A percentile compares a stretch with the other conserved stretches of the same genome.
Conservation (phyloP, 2,329 filamentous ascomycete species). For the Leptosphaerulina australis region DNA sequence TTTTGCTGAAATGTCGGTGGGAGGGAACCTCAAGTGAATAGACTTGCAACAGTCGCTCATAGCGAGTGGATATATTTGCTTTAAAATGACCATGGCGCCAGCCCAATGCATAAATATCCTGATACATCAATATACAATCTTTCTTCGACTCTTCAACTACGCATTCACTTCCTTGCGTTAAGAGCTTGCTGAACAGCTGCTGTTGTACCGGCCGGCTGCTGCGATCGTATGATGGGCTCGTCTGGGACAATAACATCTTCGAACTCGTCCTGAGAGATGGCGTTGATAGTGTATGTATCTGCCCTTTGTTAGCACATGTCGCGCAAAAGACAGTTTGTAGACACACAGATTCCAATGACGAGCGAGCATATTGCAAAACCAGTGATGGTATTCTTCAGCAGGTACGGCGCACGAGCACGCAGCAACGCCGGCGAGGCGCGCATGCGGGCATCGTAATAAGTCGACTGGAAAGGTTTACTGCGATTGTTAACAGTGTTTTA, state of each 20-base stretch:
- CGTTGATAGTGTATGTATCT: conserved; percentile 77
- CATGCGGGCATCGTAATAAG: conserved; percentile 90
- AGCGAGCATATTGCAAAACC: conserved; percentile 77
- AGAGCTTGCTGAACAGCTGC: conserved; percentile 41
- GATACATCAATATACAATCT: conserved; percentile 35
- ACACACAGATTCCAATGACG: conserved; percentile 81
- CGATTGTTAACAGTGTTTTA: conserved; percentile 19
- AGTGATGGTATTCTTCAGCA: conserved; percentile 85
- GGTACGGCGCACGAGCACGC: conserved; percentile 87
- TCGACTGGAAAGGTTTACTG: conserved; percentile 63
- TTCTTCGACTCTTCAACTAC: background rate
- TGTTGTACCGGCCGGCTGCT: conserved; percentile 34
- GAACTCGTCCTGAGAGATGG: conserved; percentile 95
- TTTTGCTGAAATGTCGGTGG: background rate
- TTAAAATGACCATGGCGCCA: conserved; percentile 32
- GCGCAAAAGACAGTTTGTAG: background rate
- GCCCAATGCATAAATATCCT: conserved; percentile 37
- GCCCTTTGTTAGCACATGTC: conserved; percentile 18
- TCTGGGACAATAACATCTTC: conserved; percentile 92
- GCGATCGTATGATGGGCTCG: conserved; percentile 61
- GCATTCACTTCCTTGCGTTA: conserved; percentile 34
- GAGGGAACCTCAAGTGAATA: background rate
- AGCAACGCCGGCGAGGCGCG: conserved; percentile 87
- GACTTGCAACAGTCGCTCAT: conserved; percentile 8
- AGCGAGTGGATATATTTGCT: conserved; percentile 24